Evolutionary conservation across 2,329 filamentous ascomycete species (phyloP).

Genomic region (Cladosporium halotolerans): DNA sequence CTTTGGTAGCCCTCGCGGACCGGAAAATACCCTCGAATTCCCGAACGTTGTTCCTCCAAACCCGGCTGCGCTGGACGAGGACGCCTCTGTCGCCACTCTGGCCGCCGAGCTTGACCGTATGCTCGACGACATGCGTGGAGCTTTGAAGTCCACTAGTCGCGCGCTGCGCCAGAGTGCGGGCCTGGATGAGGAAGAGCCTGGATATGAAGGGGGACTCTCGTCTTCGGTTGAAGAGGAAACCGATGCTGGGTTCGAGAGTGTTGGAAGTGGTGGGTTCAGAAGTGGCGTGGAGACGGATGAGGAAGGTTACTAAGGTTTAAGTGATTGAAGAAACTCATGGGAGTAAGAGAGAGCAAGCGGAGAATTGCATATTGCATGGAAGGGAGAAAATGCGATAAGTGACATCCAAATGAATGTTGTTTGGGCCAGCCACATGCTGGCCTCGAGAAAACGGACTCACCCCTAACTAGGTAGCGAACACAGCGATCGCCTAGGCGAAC

Average conservation of each 20-base stretch:
- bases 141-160: slow-evolving; percentile 10
- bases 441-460: too few relatives aligned
- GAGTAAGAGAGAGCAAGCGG: too few relatives aligned
- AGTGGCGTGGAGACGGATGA: slow-evolving; percentile 15
- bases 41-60: slow-evolving; percentile 25
- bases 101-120: slow-evolving; percentile 26
- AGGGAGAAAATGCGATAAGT: background rate
- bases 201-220: slow-evolving; percentile 5
- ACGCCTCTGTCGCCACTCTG: slow-evolving; percentile 24
- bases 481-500: too few relatives aligned
- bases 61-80: slow-evolving; percentile 25
- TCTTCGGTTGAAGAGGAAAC: slow-evolving; percentile 12
- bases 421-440: background rate
- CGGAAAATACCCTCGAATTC: slow-evolving; percentile 21
- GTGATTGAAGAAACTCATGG: background rate
- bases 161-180: slow-evolving; percentile 9
- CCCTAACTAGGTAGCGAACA: too few relatives aligned
- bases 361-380: background rate
- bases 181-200: slow-evolving; percentile 13
- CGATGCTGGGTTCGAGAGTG: slow-evolving; percentile 14
- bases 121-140: slow-evolving; percentile 20
- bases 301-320: slow-evolving; percentile 9
- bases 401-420: background rate
- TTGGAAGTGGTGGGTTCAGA: slow-evolving; percentile 6
- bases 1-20: slow-evolving; percentile 10